Percentiles rank a stretch among this genome's conserved stretches.
phyloP scores from a whole-genome alignment of 176 grass and related monocot species.

The Aegilops tauschii region DNA sequence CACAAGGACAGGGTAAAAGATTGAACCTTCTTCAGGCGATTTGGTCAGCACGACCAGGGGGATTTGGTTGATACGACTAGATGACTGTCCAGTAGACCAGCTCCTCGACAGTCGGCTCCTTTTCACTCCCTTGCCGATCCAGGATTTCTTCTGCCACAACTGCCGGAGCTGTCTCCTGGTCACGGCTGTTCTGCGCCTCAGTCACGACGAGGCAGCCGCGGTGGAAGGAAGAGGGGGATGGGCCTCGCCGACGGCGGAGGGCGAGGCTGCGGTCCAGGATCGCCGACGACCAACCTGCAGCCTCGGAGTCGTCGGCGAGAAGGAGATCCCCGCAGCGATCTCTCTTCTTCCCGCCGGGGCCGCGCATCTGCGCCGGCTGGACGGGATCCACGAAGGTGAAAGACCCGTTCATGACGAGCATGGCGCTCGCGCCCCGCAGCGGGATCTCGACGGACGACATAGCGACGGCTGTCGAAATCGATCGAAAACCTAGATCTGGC shows the following conservation, averaged over 20 bases:
- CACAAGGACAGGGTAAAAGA: background rate
- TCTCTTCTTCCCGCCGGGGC: background rate
- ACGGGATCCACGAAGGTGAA: background rate
- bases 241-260: background rate
- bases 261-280: background rate
- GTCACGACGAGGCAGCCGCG: background rate
- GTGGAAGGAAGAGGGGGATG: background rate
- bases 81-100: background rate
- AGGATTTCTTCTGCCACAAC: background rate
- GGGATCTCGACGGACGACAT: background rate
- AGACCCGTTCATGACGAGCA: background rate
- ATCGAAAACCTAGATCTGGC: background rate
- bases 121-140: background rate
- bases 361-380: background rate
- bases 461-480: background rate
- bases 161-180: background rate
- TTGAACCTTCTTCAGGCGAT: background rate
- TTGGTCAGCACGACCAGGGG: background rate
- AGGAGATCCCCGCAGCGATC: background rate
- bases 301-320: background rate
- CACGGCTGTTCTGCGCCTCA: background rate
- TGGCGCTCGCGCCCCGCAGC: background rate
- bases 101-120: background rate
- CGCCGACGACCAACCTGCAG: background rate
- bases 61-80: background rate